Evolutionary conservation across 768 basidiomycete species (phyloP).

Genomic region (Suillus bovinus): DNA sequence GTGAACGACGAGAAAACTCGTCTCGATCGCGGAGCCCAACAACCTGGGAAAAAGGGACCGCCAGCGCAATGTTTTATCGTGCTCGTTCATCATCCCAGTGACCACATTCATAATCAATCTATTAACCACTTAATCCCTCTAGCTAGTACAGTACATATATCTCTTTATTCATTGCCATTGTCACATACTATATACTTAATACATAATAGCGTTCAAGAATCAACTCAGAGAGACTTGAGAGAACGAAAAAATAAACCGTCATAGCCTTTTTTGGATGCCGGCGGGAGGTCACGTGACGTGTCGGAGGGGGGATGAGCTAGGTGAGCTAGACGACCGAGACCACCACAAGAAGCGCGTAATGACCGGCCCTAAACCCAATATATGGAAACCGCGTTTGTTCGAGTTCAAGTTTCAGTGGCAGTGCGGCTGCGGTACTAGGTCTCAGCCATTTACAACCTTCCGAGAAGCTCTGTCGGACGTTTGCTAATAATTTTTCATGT

Average conservation of each 20-base stretch:
- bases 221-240: neutral
- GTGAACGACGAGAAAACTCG: neutral
- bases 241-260: no score
- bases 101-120: no score
- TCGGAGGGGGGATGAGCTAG: neutral
- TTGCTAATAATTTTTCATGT: neutral
- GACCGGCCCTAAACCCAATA: constrained; percentile 5
- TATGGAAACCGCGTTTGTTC: constrained; percentile 3
- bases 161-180: neutral
- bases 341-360: neutral
- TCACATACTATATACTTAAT: neutral
- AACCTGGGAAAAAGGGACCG: neutral
- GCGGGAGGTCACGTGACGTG: no score
- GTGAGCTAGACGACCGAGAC: neutral
- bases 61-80: neutral
- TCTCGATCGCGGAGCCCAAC: neutral
- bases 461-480: neutral
- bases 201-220: no score
- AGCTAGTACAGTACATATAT: neutral
- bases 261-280: no score
- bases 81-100: neutral
- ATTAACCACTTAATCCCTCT: neutral
- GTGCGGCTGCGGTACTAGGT: neutral
- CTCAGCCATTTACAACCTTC: neutral
- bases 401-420: neutral